These are phyloP conservation scores for Phytophthora megakarya DNA, from an alignment of 352 stramenopile species.

Conservation along the genomic window DNA sequence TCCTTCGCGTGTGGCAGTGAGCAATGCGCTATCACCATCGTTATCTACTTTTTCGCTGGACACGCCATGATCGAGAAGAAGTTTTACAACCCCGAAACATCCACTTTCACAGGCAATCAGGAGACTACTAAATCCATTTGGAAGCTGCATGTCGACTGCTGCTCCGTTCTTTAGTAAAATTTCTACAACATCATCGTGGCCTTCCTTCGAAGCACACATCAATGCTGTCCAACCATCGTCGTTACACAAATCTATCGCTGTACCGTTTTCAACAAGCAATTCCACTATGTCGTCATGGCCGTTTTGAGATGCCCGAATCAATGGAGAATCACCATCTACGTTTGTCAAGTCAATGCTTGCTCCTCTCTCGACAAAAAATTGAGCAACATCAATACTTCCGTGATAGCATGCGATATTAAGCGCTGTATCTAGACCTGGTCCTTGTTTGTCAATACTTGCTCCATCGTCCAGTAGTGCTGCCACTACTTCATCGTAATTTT, in stretches of 20 bases:
- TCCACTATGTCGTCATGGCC: not conserved
- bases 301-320: not conserved
- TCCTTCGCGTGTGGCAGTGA: not conserved
- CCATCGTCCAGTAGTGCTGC: not conserved
- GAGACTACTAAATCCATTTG: constrained; percentile 3
- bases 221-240: not conserved
- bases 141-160: not conserved
- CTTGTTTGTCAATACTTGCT: constrained; percentile 1
- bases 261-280: not conserved
- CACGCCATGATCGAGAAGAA: not conserved
- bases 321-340: not conserved
- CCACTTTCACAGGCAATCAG: not conserved
- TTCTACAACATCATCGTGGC: not conserved
- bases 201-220: not conserved
- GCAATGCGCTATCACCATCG: not conserved
- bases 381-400: constrained; percentile 2
- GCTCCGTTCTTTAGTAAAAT: not conserved
- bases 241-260: not conserved
- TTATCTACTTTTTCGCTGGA: not conserved
- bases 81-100: not conserved
- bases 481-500: not conserved
- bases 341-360: not conserved
- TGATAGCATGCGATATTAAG: constrained; percentile 4
- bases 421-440: not conserved
- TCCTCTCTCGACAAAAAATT: not conserved